These are phyloP conservation scores for Salvia rosmarinus DNA, from an alignment of 257 asterid species.

Conservation along the genomic window DNA sequence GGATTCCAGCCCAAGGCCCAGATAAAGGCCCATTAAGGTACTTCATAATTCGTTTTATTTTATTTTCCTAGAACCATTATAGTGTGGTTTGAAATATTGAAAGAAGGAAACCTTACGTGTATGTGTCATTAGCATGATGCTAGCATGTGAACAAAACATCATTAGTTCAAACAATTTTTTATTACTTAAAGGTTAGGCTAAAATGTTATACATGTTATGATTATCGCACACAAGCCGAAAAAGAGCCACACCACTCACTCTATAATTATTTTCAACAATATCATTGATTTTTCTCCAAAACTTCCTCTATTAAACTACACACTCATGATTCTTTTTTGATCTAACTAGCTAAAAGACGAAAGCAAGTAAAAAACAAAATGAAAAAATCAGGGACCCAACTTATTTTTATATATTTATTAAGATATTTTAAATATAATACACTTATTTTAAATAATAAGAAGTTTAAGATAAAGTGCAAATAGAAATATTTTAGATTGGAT, in stretches of 20 bases:
- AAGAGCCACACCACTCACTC: conserved; percentile 21
- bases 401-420: too few relatives aligned
- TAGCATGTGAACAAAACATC: conserved; percentile 33
- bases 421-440: too few relatives aligned
- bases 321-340: too few relatives aligned
- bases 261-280: conserved; percentile 13
- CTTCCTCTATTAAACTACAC: too few relatives aligned
- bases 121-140: conserved; percentile 34
- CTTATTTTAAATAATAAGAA: too few relatives aligned
- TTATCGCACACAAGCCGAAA: neutral
- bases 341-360: too few relatives aligned
- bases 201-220: conserved; percentile 9
- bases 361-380: too few relatives aligned
- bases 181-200: neutral
- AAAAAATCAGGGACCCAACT: too few relatives aligned
- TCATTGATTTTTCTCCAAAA: neutral
- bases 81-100: neutral
- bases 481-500: too few relatives aligned
- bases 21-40: neutral
- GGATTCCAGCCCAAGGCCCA: neutral
- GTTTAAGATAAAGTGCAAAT: too few relatives aligned
- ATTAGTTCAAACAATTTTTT: neutral
- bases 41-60: neutral
- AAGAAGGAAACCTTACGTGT: conserved; percentile 21
- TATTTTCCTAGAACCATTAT: neutral